phyloP scores from a whole-genome alignment of 1,139 yeast species.

The Tardiomyces blankii region DNA sequence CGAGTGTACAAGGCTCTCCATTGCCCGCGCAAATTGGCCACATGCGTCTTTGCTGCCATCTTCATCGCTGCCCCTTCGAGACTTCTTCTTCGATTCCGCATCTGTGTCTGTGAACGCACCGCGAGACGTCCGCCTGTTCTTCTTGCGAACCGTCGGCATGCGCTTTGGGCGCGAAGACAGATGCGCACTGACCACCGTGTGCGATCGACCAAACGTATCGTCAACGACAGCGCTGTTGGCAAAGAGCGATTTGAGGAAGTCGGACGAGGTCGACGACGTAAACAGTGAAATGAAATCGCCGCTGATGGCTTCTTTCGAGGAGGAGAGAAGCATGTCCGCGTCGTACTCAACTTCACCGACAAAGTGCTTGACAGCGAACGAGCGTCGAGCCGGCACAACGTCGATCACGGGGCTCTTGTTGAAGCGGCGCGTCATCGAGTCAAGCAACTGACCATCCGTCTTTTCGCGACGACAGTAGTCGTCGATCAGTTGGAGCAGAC shows the following conservation, averaged over 20 bases:
- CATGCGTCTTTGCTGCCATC: slow-evolving; percentile 19
- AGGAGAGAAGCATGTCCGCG: slow-evolving; percentile 23
- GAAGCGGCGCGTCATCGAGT: slow-evolving; percentile 24
- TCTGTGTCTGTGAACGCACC: neutral
- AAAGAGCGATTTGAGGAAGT: slow-evolving; percentile 26
- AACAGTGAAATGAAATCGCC: slow-evolving; percentile 31
- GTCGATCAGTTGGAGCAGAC: slow-evolving; percentile 28
- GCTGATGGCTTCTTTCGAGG: slow-evolving; percentile 28
- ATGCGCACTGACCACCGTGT: slow-evolving; percentile 29
- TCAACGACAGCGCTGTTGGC: slow-evolving; percentile 29
- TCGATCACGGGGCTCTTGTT: slow-evolving; percentile 22
- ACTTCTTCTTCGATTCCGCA: neutral
- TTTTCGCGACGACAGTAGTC: slow-evolving; percentile 29
- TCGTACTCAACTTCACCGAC: slow-evolving; percentile 32
- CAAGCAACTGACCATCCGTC: slow-evolving; percentile 23
- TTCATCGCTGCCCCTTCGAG: slow-evolving; percentile 5
- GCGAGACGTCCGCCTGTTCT: neutral
- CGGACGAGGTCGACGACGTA: slow-evolving; percentile 29
- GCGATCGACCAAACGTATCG: slow-evolving; percentile 21
- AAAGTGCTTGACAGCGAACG: slow-evolving; percentile 28
- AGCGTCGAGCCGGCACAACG: slow-evolving; percentile 17
- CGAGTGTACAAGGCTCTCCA: slow-evolving; percentile 27
- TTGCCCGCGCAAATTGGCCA: slow-evolving; percentile 26
- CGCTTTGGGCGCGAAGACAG: slow-evolving; percentile 30
- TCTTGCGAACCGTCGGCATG: slow-evolving; percentile 25